phyloP scores from a whole-genome alignment of 164 flowering plant species.

The Berberis thunbergii region DNA sequence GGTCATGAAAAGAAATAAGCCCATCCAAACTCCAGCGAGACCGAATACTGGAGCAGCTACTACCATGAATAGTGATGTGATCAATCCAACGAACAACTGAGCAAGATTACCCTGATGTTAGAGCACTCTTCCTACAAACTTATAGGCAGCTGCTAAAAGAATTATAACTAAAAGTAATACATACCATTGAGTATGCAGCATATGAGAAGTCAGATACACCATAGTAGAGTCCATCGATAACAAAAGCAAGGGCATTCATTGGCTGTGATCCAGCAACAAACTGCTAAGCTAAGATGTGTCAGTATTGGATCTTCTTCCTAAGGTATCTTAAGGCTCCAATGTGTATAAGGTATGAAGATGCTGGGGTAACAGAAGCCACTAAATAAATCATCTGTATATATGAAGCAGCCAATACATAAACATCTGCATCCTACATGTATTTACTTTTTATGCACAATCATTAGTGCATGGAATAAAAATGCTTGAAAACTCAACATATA shows the following conservation, averaged over 20 bases:
- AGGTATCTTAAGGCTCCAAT: neutral
- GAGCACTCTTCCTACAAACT: neutral
- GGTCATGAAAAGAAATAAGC: constrained; percentile 82
- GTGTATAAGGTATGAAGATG: neutral
- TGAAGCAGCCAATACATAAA: no score
- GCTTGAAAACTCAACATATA: no score
- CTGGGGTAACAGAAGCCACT: no score
- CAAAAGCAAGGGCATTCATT: constrained; percentile 91
- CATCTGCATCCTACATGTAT: no score
- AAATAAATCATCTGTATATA: no score
- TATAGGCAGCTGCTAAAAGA: neutral
- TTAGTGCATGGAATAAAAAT: no score
- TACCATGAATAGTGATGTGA: constrained; percentile 58
- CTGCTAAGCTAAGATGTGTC: constrained; percentile 30
- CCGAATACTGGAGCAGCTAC: constrained; percentile 64
- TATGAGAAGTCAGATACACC: constrained; percentile 91
- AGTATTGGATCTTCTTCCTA: neutral
- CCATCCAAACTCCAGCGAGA: constrained; percentile 88
- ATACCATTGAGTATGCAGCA: constrained; percentile 96
- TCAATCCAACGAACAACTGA: constrained; percentile 56
- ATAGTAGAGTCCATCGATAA: constrained; percentile 92
- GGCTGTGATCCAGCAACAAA: constrained; percentile 98
- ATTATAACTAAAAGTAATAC: neutral
- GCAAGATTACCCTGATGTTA: constrained; percentile 2
- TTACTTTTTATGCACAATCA: no score